A percentile compares a stretch with the other conserved stretches of the same genome.
Evolutionary conservation across 2,329 filamentous ascomycete genomes (phyloP).

Genomic region (Lasiodiplodia gonubiensis): DNA sequence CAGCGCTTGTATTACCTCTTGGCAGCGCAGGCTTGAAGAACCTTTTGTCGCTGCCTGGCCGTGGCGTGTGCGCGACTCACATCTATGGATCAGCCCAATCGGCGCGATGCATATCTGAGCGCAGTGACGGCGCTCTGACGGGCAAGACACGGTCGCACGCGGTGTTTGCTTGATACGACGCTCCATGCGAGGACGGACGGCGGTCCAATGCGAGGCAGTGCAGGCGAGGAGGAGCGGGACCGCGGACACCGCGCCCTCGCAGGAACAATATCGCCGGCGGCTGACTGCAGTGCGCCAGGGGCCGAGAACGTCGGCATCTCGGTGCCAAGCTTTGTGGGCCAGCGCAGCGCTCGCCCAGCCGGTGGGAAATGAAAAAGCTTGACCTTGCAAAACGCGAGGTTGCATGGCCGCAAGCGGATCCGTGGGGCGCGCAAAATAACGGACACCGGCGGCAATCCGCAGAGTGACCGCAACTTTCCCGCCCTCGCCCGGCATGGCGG

Average conservation of each 20-base stretch:
- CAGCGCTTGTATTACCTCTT: not conserved
- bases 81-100: not conserved
- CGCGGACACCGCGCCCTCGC: not conserved
- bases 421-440: not conserved
- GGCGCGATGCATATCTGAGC: not conserved
- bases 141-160: not conserved
- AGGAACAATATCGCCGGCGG: slow-evolving; percentile 1
- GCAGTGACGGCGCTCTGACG: not conserved
- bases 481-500: not conserved
- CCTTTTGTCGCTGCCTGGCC: not conserved
- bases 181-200: not conserved
- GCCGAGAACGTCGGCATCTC: not conserved
- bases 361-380: slow-evolving; percentile 17
- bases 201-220: not conserved
- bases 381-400: slow-evolving; percentile 1
- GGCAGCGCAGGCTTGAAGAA: slow-evolving; percentile 1
- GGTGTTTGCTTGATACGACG: not conserved
- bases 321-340: slow-evolving; percentile 13
- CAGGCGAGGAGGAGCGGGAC: not conserved
- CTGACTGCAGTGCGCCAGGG: not conserved
- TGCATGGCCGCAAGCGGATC: not conserved
- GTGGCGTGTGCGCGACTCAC: not conserved
- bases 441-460: not conserved
- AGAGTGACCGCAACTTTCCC: slow-evolving; percentile 13
- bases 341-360: slow-evolving; percentile 2